Conservation (phyloP, 176 grass and related monocot species). For the Dactylis glomerata region DNA sequence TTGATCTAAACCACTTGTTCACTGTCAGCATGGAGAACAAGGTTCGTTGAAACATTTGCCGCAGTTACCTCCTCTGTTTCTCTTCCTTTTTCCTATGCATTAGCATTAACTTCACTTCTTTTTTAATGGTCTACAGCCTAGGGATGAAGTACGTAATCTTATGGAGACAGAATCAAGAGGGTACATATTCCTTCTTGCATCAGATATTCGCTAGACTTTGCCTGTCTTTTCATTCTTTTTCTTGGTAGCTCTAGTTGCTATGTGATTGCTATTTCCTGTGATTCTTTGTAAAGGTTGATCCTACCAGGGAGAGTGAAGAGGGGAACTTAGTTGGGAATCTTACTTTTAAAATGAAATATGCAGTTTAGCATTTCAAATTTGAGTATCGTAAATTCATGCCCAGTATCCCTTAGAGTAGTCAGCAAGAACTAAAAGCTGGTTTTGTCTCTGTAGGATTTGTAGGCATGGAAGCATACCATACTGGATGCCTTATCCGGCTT, state of each 20-base stretch:
- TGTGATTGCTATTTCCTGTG: neutral
- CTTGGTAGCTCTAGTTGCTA: neutral
- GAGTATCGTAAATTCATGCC: neutral
- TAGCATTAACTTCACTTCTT: slow-evolving; percentile 27
- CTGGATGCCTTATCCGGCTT: slow-evolving; percentile 58
- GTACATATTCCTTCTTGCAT: slow-evolving; percentile 36
- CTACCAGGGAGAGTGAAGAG: neutral
- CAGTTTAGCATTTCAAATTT: neutral
- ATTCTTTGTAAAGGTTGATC: neutral
- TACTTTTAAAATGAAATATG: neutral
- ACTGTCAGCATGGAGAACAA: slow-evolving; percentile 50
- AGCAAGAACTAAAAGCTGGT: neutral
- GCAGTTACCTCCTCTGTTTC: neutral
- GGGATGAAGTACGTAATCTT: slow-evolving; percentile 46
- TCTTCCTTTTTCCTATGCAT: neutral
- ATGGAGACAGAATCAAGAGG: slow-evolving; percentile 67
- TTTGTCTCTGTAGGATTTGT: neutral
- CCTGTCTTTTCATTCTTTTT: neutral
- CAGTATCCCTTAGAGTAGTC: neutral
- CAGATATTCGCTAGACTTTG: neutral
- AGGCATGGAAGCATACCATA: slow-evolving; percentile 43
- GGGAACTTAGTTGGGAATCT: neutral
- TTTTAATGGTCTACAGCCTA: slow-evolving; percentile 43
- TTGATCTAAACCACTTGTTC: slow-evolving; percentile 81
- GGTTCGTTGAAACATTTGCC: slow-evolving; percentile 36